Evolutionary conservation across 106 monocot genomes (phyloP).

Genomic region (Apostasia shenzhenica): DNA sequence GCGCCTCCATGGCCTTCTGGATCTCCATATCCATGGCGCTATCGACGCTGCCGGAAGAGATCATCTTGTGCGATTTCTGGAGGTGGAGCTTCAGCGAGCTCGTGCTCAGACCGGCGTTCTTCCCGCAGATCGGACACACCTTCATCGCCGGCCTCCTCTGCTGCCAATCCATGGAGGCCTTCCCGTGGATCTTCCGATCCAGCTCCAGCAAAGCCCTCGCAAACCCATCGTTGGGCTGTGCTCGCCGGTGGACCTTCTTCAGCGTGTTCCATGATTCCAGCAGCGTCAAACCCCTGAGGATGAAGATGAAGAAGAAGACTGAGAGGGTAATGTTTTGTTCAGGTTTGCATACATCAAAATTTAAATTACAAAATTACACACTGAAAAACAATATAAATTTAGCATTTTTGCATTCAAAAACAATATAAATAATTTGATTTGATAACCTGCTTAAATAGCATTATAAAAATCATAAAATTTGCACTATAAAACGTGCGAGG

Average conservation of each 20-base stretch:
- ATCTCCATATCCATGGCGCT: conserved; percentile 79
- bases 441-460: no score
- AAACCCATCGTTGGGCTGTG: conserved; percentile 92
- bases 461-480: no score
- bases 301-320: not conserved
- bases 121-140: conserved; percentile 81
- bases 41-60: conserved; percentile 81
- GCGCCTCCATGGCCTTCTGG: conserved; percentile 42
- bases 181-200: conserved; percentile 56
- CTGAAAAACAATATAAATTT: no score
- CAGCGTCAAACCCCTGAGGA: conserved; percentile 53
- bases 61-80: conserved; percentile 63
- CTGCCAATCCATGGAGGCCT: conserved; percentile 89
- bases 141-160: conserved; percentile 70
- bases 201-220: conserved; percentile 52
- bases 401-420: no score
- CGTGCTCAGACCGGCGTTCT: conserved; percentile 78
- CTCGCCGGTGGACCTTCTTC: conserved; percentile 66
- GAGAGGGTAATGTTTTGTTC: no score
- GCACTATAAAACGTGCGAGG: no score
- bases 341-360: no score
- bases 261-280: conserved; percentile 65
- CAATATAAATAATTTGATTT: no score
- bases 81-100: conserved; percentile 89
- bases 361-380: no score